phyloP scores from a whole-genome alignment of 2,329 filamentous ascomycete species.

The Colletotrichum orbiculare region DNA sequence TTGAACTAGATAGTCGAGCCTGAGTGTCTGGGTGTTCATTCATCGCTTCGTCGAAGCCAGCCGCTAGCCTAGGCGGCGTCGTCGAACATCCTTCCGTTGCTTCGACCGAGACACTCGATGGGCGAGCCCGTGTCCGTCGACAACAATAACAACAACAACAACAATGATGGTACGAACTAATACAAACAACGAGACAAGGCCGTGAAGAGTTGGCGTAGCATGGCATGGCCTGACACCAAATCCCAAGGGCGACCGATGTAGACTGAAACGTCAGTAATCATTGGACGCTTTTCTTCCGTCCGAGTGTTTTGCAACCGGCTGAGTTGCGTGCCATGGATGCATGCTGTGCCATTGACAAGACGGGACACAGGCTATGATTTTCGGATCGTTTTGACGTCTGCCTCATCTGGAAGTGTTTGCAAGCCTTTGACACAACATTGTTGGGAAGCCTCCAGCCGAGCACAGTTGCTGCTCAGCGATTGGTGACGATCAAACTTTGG shows the following conservation, averaged over 20 bases:
- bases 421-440: constrained; percentile 29
- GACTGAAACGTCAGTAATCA: constrained; percentile 34
- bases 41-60: constrained; percentile 6
- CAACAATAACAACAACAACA: constrained; percentile 5
- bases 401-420: constrained; percentile 36
- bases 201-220: too few relatives aligned
- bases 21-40: constrained; percentile 12
- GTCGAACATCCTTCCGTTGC: constrained; percentile 19
- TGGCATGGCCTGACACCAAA: constrained; percentile 13
- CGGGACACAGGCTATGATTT: constrained; percentile 21
- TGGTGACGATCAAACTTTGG: constrained; percentile 38
- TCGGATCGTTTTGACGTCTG: constrained; percentile 32
- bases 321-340: constrained; percentile 23
- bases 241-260: constrained; percentile 30
- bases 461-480: constrained; percentile 36
- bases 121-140: constrained; percentile 32
- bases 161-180: too few relatives aligned
- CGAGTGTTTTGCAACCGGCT: constrained; percentile 30
- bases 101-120: constrained; percentile 21
- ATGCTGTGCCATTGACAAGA: constrained; percentile 10
- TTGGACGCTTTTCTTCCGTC: constrained; percentile 33
- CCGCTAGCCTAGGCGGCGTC: constrained; percentile 6
- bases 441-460: constrained; percentile 21
- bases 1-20: neutral
- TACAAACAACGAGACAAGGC: too few relatives aligned